These are phyloP conservation scores for Colletotrichum spaethianum DNA, from an alignment of 2,329 filamentous ascomycete genomes.

Conservation along the genomic window DNA sequence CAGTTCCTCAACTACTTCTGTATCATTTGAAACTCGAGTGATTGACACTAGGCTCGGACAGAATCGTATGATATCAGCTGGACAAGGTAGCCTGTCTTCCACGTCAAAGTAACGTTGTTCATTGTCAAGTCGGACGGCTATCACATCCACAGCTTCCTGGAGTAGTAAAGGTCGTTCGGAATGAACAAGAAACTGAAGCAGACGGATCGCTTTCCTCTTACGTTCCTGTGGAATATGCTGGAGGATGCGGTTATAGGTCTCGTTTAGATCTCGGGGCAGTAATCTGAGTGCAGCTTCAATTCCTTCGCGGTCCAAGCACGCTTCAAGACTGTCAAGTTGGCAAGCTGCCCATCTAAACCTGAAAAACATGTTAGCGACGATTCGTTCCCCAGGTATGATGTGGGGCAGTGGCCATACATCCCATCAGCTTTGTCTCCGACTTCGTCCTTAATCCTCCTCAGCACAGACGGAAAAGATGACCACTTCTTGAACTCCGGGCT, in stretches of 20 bases:
- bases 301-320: background rate
- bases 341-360: conserved; percentile 27
- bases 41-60: background rate
- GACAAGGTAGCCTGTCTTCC: background rate
- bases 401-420: background rate
- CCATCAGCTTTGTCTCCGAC: conserved; percentile 10
- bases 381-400: background rate
- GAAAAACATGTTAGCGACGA: background rate
- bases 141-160: conserved; percentile 43
- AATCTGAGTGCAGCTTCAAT: background rate
- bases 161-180: conserved; percentile 41
- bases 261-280: conserved; percentile 2
- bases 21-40: background rate
- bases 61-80: background rate
- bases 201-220: conserved; percentile 29
- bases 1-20: background rate
- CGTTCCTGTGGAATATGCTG: background rate
- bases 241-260: conserved; percentile 15
- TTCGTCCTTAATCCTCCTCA: background rate
- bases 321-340: conserved; percentile 19
- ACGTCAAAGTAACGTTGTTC: background rate
- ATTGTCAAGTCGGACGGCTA: background rate
- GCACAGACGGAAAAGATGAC: background rate
- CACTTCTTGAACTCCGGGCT: background rate
- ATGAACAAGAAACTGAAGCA: conserved; percentile 46